Conservation (phyloP, 2,329 filamentous ascomycete genomes). For the Gaeumannomyces sp. region DNA sequence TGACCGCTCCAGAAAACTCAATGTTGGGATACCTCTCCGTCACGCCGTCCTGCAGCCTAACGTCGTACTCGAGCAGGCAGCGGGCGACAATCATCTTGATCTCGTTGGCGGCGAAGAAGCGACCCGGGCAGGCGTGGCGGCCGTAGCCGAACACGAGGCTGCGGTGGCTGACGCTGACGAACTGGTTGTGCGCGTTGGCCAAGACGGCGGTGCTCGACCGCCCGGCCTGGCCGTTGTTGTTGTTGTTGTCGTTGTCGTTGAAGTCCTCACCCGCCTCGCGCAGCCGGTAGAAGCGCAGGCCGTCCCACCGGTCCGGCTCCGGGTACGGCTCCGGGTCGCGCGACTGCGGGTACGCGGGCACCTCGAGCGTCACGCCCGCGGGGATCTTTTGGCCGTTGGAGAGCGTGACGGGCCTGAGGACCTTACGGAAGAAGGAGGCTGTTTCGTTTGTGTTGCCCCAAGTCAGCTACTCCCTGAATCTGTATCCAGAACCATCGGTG, state of each 20-base stretch:
- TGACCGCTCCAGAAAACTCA: slow-evolving; percentile 14
- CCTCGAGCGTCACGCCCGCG: slow-evolving; percentile 35
- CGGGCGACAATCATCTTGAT: slow-evolving; percentile 30
- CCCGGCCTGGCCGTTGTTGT: too few species aligned
- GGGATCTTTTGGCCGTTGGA: slow-evolving; percentile 47
- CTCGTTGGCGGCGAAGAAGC: slow-evolving; percentile 32
- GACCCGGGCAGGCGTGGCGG: slow-evolving; percentile 32
- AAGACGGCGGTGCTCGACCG: slow-evolving; percentile 18
- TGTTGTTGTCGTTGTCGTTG: not conserved
- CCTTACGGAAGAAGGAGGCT: slow-evolving; percentile 44
- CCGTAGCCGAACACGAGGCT: slow-evolving; percentile 34
- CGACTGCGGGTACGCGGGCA: slow-evolving; percentile 30
- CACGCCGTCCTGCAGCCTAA: slow-evolving; percentile 19
- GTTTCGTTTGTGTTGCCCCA: not conserved
- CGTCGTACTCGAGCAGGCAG: slow-evolving; percentile 24
- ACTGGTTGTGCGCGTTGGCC: slow-evolving; percentile 31
- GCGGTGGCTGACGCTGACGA: slow-evolving; percentile 29
- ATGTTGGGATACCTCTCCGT: slow-evolving; percentile 22
- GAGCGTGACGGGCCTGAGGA: slow-evolving; percentile 42
- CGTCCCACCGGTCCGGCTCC: slow-evolving; percentile 31
- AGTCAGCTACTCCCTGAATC: too few species aligned
- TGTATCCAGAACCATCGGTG: too few species aligned
- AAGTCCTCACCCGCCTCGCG: slow-evolving; percentile 18
- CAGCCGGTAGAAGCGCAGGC: slow-evolving; percentile 31
- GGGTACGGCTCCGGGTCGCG: slow-evolving; percentile 31